Evolutionary conservation across 2,329 filamentous ascomycete species (phyloP), one percentile per base, ranked within the genome.

Genomic region (Cordyceps tenuipes): DNA sequence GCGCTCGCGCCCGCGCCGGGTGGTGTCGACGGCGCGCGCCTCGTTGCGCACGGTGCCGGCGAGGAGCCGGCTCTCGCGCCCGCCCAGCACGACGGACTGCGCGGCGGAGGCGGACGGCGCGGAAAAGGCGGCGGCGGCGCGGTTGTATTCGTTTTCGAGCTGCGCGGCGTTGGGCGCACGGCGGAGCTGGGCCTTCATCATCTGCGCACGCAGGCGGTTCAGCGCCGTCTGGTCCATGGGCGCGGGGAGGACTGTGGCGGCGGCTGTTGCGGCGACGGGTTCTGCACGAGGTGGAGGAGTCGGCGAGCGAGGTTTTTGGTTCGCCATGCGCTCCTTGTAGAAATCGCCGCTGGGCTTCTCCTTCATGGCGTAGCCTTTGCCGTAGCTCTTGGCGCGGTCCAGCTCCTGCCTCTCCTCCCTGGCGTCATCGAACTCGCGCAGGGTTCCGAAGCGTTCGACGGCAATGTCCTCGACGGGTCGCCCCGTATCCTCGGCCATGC

Each of bases 101-200:
- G 91, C 81, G 58, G 87, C 84, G 1, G 84, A 79, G 47, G 86
- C 81, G 57, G 80, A 81, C 56, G 80, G 82, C 7, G 71, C 65
- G 63, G 76, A 67, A 66, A 84, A 86, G 13, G 80, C 78, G 2
- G 87, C 83, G 17, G 88, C 80, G 0, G 91, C 91, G 39, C 82
- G 79, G 66, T 91, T 90, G 76, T 96, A 99, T 65, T 94, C 87
- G 21, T 83, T 82, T 70, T 99, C 91, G 1, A 99, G 82, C 64
- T 87, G 82, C 2, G 83, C 83, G 1, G 85, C 88, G 65, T 96
- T 86, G 0, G 90, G 82, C 0, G 89, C 85, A 17, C 87, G 87
- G 62, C 86, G 88, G 51, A 99, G 77, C 69, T 95, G 96, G 5
- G 94, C 94, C 71, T 95, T 97, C 88, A 99, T 93, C 79, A 97